These are phyloP conservation scores for Gnetum montanum DNA, from an alignment of 75 land plant species.

Conservation along the genomic window DNA sequence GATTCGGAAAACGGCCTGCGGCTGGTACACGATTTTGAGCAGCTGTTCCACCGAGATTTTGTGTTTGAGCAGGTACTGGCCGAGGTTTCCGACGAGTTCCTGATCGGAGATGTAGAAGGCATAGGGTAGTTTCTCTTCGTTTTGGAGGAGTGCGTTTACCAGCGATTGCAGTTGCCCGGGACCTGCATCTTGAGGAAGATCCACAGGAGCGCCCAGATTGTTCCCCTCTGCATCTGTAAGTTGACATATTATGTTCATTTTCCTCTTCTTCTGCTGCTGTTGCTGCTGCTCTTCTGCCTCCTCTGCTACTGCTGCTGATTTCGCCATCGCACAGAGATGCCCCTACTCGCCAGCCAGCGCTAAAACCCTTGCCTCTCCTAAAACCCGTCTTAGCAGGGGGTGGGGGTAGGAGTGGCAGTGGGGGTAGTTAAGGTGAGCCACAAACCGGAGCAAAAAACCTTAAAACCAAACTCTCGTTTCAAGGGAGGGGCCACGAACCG, in stretches of 20 bases:
- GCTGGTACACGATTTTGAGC: slow-evolving; percentile 66
- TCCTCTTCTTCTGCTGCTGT: slow-evolving; percentile 7
- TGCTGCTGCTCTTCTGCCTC: not conserved
- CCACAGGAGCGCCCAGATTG: slow-evolving; percentile 55
- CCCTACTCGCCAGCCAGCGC: no score
- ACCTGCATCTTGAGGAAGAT: slow-evolving; percentile 71
- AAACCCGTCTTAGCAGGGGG: no score
- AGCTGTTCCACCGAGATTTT: slow-evolving; percentile 92
- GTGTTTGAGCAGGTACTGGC: slow-evolving; percentile 66
- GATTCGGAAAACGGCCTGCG: slow-evolving; percentile 80
- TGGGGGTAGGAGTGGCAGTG: no score
- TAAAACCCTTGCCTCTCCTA: no score
- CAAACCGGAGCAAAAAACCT: no score
- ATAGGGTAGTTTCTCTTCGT: slow-evolving; percentile 91
- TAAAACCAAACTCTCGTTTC: no score
- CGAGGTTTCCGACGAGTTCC: slow-evolving; percentile 71
- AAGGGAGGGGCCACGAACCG: no score
- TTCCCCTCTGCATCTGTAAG: slow-evolving; percentile 73
- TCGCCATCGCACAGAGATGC: no score
- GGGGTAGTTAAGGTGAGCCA: no score
- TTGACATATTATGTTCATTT: slow-evolving; percentile 30
- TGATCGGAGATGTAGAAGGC: slow-evolving; percentile 88
- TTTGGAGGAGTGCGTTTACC: slow-evolving; percentile 71
- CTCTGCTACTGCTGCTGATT: not conserved
- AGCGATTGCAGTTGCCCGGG: slow-evolving; percentile 69